These are phyloP conservation scores for Russula vinacea DNA, from an alignment of 768 basidiomycete species.

Conservation along the genomic window DNA sequence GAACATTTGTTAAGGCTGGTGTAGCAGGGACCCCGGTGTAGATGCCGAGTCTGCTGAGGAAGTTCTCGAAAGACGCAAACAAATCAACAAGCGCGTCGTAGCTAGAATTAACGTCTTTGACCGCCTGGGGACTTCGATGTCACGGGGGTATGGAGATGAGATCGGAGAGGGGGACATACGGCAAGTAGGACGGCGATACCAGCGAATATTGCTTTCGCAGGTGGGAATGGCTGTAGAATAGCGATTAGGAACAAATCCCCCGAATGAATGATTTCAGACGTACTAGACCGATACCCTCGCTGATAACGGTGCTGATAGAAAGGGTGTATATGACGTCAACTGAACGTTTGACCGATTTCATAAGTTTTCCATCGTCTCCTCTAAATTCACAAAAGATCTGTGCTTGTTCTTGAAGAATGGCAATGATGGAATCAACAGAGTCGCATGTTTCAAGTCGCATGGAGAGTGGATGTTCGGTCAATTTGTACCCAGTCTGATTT, in stretches of 20 bases:
- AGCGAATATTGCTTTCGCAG: neutral
- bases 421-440: neutral
- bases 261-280: neutral
- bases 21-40: neutral
- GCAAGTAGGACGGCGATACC: neutral
- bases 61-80: constrained; percentile 3
- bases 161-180: neutral
- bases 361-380: neutral
- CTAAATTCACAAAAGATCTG: neutral
- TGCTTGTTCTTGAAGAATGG: neutral
- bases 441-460: neutral
- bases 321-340: neutral
- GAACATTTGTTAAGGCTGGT: neutral
- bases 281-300: neutral
- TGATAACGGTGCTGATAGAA: neutral
- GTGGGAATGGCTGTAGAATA: constrained; percentile 1
- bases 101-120: neutral
- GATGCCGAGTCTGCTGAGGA: constrained; percentile 5
- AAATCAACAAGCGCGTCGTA: neutral
- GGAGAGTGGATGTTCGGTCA: neutral
- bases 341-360: neutral
- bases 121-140: neutral
- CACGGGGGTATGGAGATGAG: neutral
- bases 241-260: neutral
- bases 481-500: neutral